Percentiles rank a stretch among this genome's conserved stretches.
Conservation (phyloP, 163 green algal species). For the Scenedesmus sp. region DNA sequence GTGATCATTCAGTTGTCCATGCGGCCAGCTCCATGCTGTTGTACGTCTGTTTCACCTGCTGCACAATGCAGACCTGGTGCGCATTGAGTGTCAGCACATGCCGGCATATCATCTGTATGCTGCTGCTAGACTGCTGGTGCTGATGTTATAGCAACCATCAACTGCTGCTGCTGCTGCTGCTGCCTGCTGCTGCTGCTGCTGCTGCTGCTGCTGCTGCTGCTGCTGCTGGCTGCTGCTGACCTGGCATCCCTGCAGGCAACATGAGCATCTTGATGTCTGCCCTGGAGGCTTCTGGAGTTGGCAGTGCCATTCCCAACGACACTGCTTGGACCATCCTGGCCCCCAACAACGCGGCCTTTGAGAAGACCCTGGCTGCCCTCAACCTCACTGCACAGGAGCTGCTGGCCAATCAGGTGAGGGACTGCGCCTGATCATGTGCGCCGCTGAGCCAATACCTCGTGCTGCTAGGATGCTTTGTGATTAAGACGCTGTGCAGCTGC, state of each 20-base stretch:
- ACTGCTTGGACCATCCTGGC: conserved; percentile 27
- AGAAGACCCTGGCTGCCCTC: background rate
- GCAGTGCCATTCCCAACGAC: background rate
- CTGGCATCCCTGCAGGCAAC: background rate
- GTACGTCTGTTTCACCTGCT: no score
- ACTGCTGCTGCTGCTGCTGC: background rate
- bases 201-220: background rate
- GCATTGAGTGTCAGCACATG: no score
- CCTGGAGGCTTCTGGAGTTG: background rate
- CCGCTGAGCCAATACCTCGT: no score
- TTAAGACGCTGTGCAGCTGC: no score
- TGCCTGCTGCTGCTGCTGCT: background rate
- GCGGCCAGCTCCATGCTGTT: no score
- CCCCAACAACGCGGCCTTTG: conserved; percentile 7
- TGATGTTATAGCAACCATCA: background rate
- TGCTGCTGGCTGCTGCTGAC: background rate
- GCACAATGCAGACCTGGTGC: no score
- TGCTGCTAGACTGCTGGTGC: background rate
- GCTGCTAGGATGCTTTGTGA: no score
- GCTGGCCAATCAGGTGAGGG: background rate
- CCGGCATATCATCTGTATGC: no score
- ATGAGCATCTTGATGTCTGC: conserved; percentile 23
- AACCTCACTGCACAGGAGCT: conserved; percentile 1
- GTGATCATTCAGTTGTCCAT: no score
- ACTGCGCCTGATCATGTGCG: no score